Conservation (phyloP, 345 rosid species). For the Camelina laxa region DNA sequence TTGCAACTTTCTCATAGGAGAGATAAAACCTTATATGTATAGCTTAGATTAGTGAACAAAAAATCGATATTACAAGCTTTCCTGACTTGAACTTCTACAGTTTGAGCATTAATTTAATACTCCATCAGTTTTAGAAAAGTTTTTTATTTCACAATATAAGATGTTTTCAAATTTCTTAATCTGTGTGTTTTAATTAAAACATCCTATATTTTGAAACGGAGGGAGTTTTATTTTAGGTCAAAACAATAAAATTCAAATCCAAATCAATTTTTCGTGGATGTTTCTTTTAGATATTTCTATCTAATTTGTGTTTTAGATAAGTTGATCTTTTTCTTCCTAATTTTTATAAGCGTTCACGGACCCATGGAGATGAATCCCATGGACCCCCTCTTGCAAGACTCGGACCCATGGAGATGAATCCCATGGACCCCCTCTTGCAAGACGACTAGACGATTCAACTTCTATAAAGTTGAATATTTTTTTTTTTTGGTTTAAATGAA, state of each 20-base stretch:
- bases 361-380: slow-evolving; percentile 11
- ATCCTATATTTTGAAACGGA: too few relatives aligned
- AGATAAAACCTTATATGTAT: neutral
- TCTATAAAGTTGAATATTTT: too few relatives aligned
- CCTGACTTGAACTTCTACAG: too few relatives aligned
- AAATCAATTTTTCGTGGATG: neutral
- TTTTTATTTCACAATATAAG: too few relatives aligned
- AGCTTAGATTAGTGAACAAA: neutral
- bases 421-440: slow-evolving; percentile 13
- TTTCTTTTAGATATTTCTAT: neutral
- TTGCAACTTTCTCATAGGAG: neutral
- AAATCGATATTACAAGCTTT: neutral
- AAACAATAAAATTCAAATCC: neutral
- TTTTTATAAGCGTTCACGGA: slow-evolving; percentile 1
- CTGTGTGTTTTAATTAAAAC: too few relatives aligned
- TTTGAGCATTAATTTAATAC: too few relatives aligned
- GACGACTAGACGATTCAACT: too few relatives aligned
- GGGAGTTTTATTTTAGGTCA: neutral
- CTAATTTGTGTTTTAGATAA: neutral
- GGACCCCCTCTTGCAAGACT: slow-evolving; percentile 20
- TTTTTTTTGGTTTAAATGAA: neutral
- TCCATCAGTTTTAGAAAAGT: too few relatives aligned
- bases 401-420: slow-evolving; percentile 15
- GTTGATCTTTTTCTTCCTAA: neutral
- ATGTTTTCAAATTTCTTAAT: too few relatives aligned